A percentile compares a stretch with the other conserved stretches of the same genome.
Conservation (phyloP, 768 basidiomycete species). For the Mycena haematopus region DNA sequence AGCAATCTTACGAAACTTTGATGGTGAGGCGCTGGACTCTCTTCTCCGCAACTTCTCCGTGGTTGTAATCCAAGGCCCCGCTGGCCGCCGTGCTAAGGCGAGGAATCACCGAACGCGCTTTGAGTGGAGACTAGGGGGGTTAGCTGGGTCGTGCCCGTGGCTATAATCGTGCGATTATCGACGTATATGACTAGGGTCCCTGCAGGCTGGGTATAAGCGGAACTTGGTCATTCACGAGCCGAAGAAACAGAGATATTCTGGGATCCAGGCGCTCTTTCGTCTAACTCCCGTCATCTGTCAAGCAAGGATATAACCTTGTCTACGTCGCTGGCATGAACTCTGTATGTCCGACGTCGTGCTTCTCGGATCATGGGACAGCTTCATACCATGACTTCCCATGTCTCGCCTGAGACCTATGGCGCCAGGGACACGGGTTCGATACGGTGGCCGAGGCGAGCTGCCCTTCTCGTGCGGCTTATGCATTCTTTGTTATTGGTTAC, state of each 20-base stretch:
- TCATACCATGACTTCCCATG: constrained; percentile 24
- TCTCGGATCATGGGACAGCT: constrained; percentile 27
- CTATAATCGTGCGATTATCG: constrained; percentile 5
- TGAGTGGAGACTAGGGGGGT: constrained; percentile 15
- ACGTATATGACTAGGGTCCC: neutral
- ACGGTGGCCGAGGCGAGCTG: constrained; percentile 20
- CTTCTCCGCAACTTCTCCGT: constrained; percentile 16
- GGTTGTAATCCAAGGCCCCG: neutral
- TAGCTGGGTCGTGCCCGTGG: neutral
- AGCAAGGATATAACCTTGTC: constrained; percentile 30
- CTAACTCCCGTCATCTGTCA: constrained; percentile 25
- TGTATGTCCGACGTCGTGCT: constrained; percentile 29
- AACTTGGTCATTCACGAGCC: constrained; percentile 9
- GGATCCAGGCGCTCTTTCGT: constrained; percentile 23
- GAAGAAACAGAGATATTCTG: constrained; percentile 21
- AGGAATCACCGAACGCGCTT: constrained; percentile 12
- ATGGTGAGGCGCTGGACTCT: neutral
- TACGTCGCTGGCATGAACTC: constrained; percentile 23
- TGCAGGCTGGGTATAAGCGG: neutral
- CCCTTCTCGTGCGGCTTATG: constrained; percentile 27
- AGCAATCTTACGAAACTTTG: constrained; percentile 20
- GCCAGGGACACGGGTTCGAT: constrained; percentile 19
- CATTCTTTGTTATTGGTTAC: constrained; percentile 25
- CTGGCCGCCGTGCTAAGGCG: constrained; percentile 1
- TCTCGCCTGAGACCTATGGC: constrained; percentile 26